phyloP scores from a whole-genome alignment of 352 stramenopile genomes.

The Phytophthora cactorum region DNA sequence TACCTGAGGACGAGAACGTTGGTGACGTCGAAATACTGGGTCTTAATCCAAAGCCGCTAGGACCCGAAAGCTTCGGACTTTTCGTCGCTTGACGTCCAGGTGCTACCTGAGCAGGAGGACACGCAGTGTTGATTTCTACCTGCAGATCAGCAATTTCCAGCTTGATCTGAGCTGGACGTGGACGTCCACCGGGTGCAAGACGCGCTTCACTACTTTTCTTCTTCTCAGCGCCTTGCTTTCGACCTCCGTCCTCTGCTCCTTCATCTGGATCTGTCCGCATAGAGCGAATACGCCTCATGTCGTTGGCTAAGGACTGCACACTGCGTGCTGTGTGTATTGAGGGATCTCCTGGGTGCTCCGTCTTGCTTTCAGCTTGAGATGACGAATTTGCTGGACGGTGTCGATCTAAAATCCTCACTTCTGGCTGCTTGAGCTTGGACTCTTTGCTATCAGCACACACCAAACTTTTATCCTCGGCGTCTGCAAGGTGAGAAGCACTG shows the following conservation, averaged over 20 bases:
- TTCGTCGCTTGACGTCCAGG: constrained; percentile 45
- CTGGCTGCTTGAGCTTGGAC: constrained; percentile 79
- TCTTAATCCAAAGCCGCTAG: constrained; percentile 21
- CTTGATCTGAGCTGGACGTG: constrained; percentile 71
- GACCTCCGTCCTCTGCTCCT: constrained; percentile 32
- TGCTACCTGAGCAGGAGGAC: constrained; percentile 12
- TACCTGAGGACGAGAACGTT: constrained; percentile 50
- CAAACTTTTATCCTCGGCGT: constrained; percentile 26
- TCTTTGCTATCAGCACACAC: constrained; percentile 43
- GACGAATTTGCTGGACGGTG: constrained; percentile 28
- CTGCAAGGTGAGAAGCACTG: constrained; percentile 27
- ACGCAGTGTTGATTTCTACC: constrained; percentile 18
- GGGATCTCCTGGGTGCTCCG: constrained; percentile 15
- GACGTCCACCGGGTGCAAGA: constrained; percentile 14
- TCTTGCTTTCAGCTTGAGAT: constrained; percentile 51
- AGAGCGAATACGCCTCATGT: constrained; percentile 80
- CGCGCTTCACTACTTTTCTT: constrained; percentile 44
- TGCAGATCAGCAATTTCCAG: constrained; percentile 69
- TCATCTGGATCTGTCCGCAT: constrained; percentile 44
- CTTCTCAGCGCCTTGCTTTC: constrained; percentile 53
- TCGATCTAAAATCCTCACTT: constrained; percentile 60
- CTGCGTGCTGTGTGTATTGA: constrained; percentile 73
- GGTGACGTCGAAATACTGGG: constrained; percentile 46
- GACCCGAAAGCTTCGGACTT: constrained; percentile 50
- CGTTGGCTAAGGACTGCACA: constrained; percentile 81